Conservation (phyloP, 164 flowering plant genomes). For the Warburgia ugandensis region DNA sequence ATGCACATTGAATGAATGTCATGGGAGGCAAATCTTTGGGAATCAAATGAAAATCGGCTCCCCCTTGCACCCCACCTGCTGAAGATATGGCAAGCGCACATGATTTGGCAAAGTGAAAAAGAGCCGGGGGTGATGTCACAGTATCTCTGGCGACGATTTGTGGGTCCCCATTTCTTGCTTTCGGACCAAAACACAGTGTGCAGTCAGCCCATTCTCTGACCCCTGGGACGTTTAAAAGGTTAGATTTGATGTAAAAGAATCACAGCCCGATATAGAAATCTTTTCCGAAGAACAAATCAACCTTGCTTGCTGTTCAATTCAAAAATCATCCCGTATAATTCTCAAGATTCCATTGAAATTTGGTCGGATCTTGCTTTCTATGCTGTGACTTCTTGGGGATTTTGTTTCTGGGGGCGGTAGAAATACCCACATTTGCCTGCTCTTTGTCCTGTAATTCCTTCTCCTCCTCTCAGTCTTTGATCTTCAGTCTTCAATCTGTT, state of each 20-base stretch:
- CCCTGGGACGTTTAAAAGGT: too few species aligned
- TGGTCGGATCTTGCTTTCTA: constrained; percentile 60
- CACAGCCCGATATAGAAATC: too few species aligned
- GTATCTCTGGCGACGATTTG: not conserved
- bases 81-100: constrained; percentile 3
- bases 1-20: too few species aligned
- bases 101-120: not conserved
- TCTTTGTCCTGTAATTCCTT: not conserved
- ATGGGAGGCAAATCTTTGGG: constrained; percentile 2
- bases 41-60: constrained; percentile 1
- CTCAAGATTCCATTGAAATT: constrained; percentile 37
- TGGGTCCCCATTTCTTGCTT: not conserved
- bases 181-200: not conserved
- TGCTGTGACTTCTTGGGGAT: constrained; percentile 37
- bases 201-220: too few species aligned
- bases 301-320: constrained; percentile 42
- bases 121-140: not conserved
- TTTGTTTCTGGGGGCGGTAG: constrained; percentile 22
- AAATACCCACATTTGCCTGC: not conserved
- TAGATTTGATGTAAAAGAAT: too few species aligned
- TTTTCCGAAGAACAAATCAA: too few species aligned
- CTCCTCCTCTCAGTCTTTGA: not conserved
- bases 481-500: not conserved
- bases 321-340: constrained; percentile 29
- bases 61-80: constrained; percentile 2